These are phyloP conservation scores for Aegilops bicornis DNA, from an alignment of 176 grass and related monocot species.

Conservation along the genomic window DNA sequence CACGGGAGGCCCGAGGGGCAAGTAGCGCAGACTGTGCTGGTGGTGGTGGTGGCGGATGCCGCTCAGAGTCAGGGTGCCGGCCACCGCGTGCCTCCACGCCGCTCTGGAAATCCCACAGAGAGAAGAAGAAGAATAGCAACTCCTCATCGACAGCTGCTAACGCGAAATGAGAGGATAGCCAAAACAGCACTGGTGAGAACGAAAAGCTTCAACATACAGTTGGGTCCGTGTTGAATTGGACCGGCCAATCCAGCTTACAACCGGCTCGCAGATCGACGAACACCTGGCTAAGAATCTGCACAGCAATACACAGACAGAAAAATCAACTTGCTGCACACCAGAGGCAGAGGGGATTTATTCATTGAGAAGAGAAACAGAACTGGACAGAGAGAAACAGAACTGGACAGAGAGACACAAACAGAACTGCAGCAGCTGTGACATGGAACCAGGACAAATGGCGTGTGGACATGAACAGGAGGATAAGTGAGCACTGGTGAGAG, in stretches of 20 bases:
- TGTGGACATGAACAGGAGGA: neutral
- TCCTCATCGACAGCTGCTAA: conserved; percentile 2
- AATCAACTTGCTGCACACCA: neutral
- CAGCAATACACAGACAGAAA: neutral
- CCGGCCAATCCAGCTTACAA: neutral
- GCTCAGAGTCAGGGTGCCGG: neutral
- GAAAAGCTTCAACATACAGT: neutral
- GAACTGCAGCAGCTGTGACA: neutral
- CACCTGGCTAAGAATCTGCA: neutral
- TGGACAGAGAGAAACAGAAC: neutral
- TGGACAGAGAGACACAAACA: neutral
- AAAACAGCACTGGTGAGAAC: neutral
- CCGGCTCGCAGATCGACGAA: too few relatives aligned
- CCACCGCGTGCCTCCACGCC: conserved; percentile 27
- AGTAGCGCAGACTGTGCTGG: neutral
- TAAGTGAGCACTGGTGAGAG: neutral
- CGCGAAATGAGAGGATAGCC: neutral
- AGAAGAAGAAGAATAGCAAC: conserved; percentile 24
- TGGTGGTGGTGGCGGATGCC: neutral
- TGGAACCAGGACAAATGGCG: neutral
- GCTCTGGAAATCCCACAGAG: conserved; percentile 28
- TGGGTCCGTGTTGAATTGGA: neutral
- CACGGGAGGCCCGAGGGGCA: conserved; percentile 9
- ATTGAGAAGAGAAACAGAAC: neutral
- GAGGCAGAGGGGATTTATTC: neutral